These are phyloP conservation scores for Populus simonii DNA, from an alignment of 345 rosid genomes.

Conservation along the genomic window DNA sequence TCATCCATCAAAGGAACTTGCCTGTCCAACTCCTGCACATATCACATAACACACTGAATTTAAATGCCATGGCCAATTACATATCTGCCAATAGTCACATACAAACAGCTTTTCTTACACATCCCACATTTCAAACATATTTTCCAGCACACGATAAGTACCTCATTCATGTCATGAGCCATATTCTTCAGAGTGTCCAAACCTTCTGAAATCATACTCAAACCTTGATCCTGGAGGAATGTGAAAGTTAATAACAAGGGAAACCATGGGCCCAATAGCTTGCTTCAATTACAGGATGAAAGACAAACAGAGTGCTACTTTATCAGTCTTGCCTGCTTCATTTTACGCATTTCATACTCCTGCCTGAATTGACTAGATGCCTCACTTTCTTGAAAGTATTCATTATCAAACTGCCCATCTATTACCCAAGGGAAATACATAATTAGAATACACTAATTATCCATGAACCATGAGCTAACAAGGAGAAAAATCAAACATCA, in stretches of 20 bases:
- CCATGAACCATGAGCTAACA: neutral
- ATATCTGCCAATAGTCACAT: constrained; percentile 9
- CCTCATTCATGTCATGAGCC: constrained; percentile 99
- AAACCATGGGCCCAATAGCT: neutral
- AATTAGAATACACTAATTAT: neutral
- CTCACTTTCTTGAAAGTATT: constrained; percentile 79
- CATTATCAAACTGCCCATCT: constrained; percentile 82
- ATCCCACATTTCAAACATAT: neutral
- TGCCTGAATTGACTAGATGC: constrained; percentile 78
- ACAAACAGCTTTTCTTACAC: neutral
- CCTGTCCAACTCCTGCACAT: constrained; percentile 81
- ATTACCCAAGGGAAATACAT: neutral
- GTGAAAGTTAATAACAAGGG: constrained; percentile 7
- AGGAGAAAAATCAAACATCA: neutral
- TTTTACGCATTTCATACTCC: constrained; percentile 92
- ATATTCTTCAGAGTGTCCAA: constrained; percentile 90
- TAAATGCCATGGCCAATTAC: constrained; percentile 8
- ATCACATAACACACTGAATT: constrained; percentile 15
- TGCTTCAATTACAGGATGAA: constrained; percentile 10
- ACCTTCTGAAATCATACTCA: constrained; percentile 91
- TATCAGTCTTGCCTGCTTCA: constrained; percentile 63
- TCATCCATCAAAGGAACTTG: constrained; percentile 99
- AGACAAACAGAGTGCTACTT: neutral
- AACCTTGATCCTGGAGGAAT: constrained; percentile 78
- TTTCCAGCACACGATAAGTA: constrained; percentile 4